Evolutionary conservation across 2,329 filamentous ascomycete species (phyloP).

Genomic region (Bimuria novae-zelandiae): DNA sequence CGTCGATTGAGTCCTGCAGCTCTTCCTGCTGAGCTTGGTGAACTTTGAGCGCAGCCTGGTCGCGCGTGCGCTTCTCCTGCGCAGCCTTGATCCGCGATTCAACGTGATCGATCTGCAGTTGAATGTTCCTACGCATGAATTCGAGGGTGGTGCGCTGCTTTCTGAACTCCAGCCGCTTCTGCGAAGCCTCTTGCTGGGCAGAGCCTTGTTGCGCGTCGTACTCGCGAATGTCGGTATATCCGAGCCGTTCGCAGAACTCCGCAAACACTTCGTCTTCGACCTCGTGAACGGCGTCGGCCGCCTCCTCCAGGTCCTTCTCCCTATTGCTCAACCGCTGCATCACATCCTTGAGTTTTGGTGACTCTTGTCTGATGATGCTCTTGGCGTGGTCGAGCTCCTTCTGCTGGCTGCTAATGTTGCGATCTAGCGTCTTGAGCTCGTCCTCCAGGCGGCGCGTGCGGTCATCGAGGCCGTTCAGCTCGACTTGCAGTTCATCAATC

Average conservation of each 20-base stretch:
- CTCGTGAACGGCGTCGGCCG: conserved; percentile 69
- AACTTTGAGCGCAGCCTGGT: conserved; percentile 67
- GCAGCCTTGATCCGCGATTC: conserved; percentile 71
- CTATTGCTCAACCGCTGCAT: conserved; percentile 68
- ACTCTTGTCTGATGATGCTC: conserved; percentile 73
- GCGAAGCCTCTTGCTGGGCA: conserved; percentile 84
- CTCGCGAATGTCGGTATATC: conserved; percentile 86
- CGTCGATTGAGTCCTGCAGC: conserved; percentile 74
- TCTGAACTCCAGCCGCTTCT: conserved; percentile 85
- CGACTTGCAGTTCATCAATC: conserved; percentile 80
- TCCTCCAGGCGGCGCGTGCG: conserved; percentile 72
- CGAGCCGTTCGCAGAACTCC: conserved; percentile 82
- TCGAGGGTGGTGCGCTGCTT: conserved; percentile 71
- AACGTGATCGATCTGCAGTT: conserved; percentile 72
- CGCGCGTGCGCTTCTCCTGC: conserved; percentile 67
- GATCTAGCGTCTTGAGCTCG: conserved; percentile 77
- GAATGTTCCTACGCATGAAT: conserved; percentile 66
- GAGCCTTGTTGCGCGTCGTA: conserved; percentile 94
- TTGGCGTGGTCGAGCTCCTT: conserved; percentile 77
- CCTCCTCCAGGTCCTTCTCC: conserved; percentile 59
- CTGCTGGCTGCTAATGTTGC: conserved; percentile 82
- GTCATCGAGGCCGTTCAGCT: conserved; percentile 79
- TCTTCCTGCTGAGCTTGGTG: conserved; percentile 72
- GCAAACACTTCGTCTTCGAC: conserved; percentile 90
- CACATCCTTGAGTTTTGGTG: conserved; percentile 78